These are phyloP conservation scores for Henckelia pumila DNA, from an alignment of 257 asterid genomes.

Conservation along the genomic window DNA sequence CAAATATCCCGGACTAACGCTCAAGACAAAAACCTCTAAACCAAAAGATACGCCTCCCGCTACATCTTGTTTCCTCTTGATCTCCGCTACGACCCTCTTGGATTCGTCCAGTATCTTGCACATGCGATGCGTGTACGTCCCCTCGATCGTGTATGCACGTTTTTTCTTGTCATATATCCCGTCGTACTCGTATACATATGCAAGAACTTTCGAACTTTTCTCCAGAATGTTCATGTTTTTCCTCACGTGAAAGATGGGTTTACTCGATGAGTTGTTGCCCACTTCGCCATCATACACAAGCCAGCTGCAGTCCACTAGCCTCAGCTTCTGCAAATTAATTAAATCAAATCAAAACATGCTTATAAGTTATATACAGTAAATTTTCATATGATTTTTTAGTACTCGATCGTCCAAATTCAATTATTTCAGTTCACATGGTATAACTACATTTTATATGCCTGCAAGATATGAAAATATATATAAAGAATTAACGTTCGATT, in stretches of 20 bases:
- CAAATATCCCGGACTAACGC: conserved; percentile 35
- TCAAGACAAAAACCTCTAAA: conserved; percentile 48
- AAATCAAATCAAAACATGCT: not conserved
- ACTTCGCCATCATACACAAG: conserved; percentile 65
- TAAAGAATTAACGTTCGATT: no score
- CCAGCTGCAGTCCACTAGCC: conserved; percentile 57
- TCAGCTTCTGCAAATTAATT: conserved; percentile 39
- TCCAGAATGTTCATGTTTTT: conserved; percentile 35
- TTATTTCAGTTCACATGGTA: no score
- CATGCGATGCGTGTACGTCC: conserved; percentile 54
- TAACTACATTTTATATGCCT: no score
- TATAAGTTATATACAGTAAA: no score
- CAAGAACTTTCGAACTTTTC: conserved; percentile 42
- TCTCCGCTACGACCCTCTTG: conserved; percentile 55
- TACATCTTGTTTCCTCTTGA: conserved; percentile 55
- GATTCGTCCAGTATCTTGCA: conserved; percentile 65
- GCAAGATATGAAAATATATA: no score
- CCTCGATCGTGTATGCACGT: conserved; percentile 46
- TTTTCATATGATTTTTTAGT: no score
- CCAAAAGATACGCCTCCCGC: conserved; percentile 56
- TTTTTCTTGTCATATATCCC: conserved; percentile 39
- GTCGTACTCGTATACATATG: conserved; percentile 42
- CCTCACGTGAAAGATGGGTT: conserved; percentile 48
- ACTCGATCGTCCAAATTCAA: no score
- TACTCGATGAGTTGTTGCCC: conserved; percentile 25